Percentiles rank a stretch among this genome's conserved stretches.
These are phyloP conservation scores for Apiotrichum laibachii DNA, from an alignment of 1,284 basidiomycete species.

Conservation along the genomic window DNA sequence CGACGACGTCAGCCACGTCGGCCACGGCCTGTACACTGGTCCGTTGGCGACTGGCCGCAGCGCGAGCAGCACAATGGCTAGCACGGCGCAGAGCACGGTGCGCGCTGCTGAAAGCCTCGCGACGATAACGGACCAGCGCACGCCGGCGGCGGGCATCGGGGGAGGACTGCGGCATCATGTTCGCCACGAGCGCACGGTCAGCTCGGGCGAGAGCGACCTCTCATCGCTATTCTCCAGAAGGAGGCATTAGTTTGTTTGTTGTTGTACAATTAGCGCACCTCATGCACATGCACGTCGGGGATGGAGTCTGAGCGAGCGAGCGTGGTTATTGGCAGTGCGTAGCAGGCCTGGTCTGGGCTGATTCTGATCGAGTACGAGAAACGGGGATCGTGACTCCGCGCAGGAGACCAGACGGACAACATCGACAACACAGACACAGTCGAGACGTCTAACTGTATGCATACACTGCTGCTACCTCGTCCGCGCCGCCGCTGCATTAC, in stretches of 20 bases:
- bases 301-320: no score
- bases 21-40: background rate
- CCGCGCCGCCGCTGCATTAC: no score
- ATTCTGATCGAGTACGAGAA: no score
- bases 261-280: no score
- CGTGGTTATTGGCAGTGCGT: no score
- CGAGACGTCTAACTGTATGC: background rate
- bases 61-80: background rate
- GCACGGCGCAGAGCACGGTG: conserved; percentile 17
- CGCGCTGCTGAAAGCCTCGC: conserved; percentile 27
- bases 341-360: no score
- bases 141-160: conserved; percentile 8
- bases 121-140: conserved; percentile 19
- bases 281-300: no score
- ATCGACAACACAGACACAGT: no score
- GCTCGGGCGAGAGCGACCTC: conserved; percentile 23
- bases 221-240: conserved; percentile 3
- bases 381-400: no score
- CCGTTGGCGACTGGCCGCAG: no score
- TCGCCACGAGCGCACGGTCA: conserved; percentile 7
- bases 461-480: background rate
- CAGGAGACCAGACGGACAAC: no score
- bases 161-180: conserved; percentile 1
- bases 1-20: conserved; percentile 13
- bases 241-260: background rate